phyloP scores from a whole-genome alignment of 1,284 basidiomycete genomes.

The Sphagnurus paluster region DNA sequence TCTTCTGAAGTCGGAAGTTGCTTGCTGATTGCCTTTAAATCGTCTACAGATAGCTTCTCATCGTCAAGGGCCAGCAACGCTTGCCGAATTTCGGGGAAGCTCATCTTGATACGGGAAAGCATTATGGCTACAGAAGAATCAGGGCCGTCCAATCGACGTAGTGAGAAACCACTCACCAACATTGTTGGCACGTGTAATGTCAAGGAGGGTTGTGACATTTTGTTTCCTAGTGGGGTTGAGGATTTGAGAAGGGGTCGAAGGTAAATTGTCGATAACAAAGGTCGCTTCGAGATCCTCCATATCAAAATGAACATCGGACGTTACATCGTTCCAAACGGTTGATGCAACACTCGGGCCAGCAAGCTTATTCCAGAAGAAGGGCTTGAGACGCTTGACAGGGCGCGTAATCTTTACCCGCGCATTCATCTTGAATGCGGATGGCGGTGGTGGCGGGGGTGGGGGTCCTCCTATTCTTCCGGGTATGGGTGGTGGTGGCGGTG shows the following conservation, averaged over 20 bases:
- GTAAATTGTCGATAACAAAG: constrained; percentile 62
- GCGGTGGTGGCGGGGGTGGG: constrained; percentile 40
- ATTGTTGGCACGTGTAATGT: constrained; percentile 84
- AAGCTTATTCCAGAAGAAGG: constrained; percentile 91
- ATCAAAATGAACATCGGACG: constrained; percentile 45
- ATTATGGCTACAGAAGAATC: constrained; percentile 62
- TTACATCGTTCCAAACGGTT: constrained; percentile 75
- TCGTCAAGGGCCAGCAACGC: constrained; percentile 77
- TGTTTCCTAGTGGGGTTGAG: constrained; percentile 52
- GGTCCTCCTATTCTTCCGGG: constrained; percentile 21
- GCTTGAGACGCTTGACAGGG: constrained; percentile 69
- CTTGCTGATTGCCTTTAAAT: constrained; percentile 70
- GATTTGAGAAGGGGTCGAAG: constrained; percentile 44
- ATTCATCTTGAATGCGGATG: constrained; percentile 34
- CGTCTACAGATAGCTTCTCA: constrained; percentile 61
- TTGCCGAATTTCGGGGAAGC: constrained; percentile 60
- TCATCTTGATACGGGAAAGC: constrained; percentile 73
- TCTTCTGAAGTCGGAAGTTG: constrained; percentile 80
- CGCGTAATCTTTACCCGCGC: constrained; percentile 31
- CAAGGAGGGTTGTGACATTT: constrained; percentile 69
- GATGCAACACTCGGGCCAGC: constrained; percentile 40
- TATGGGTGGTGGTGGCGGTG: constrained; percentile 26
- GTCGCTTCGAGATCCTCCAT: constrained; percentile 74
- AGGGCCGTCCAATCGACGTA: constrained; percentile 4
- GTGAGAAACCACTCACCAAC: constrained; percentile 58